A percentile compares a stretch with the other conserved stretches of the same genome.
Evolutionary conservation across 768 basidiomycete species (phyloP).

Genomic region (Leucosporidium yakuticum): DNA sequence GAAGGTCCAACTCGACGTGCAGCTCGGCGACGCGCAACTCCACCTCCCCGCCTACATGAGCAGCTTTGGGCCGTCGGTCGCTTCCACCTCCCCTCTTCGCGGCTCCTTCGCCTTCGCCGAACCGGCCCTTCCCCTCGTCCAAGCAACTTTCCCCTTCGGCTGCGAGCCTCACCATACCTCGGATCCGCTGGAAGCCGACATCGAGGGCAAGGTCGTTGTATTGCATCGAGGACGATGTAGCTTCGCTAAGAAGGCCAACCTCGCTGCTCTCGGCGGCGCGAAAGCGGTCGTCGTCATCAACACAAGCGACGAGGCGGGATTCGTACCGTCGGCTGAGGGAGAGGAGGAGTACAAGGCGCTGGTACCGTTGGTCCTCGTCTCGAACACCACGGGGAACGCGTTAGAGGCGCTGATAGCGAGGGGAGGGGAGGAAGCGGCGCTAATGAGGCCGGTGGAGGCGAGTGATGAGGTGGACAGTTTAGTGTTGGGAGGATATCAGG

Average conservation of each 20-base stretch:
- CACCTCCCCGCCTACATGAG: conserved; percentile 20
- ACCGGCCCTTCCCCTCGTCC: conserved; percentile 10
- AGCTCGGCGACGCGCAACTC: not conserved
- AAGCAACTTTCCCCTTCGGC: conserved; percentile 8
- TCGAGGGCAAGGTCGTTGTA: conserved; percentile 47
- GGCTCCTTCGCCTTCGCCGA: conserved; percentile 19
- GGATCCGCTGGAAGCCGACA: no score
- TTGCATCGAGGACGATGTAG: conserved; percentile 75
- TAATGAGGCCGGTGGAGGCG: not conserved
- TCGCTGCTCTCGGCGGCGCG: conserved; percentile 65
- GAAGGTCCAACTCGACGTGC: conserved; percentile 12
- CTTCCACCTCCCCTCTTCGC: not conserved
- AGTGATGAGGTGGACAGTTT: not conserved
- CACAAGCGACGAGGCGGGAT: conserved; percentile 49
- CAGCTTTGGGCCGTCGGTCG: conserved; percentile 23
- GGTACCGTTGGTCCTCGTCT: conserved; percentile 33
- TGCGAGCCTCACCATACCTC: conserved; percentile 20
- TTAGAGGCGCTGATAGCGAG: conserved; percentile 15
- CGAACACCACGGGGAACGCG: conserved; percentile 16
- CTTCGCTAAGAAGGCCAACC: conserved; percentile 73
- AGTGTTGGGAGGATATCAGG: not conserved
- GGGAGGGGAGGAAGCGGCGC: not conserved
- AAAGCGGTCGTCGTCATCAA: conserved; percentile 71
- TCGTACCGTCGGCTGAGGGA: conserved; percentile 30
- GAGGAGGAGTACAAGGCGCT: conserved; percentile 20